phyloP scores from a whole-genome alignment of 768 basidiomycete species.

The Cyathus striatus region DNA sequence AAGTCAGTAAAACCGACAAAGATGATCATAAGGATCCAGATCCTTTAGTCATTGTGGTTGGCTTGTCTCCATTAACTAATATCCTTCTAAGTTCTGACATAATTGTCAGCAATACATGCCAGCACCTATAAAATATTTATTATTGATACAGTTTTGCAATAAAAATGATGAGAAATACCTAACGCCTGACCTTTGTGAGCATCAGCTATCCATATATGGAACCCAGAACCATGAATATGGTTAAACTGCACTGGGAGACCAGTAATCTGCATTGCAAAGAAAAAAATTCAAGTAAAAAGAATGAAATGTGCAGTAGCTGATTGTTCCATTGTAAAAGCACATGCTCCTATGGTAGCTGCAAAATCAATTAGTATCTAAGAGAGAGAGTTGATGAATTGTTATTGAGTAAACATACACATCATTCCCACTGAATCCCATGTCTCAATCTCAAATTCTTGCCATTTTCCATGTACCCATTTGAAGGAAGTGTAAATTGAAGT shows the following conservation, averaged over 20 bases:
- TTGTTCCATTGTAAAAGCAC: conserved; percentile 19
- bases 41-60: conserved; percentile 5
- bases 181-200: too few relatives aligned
- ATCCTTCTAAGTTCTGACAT: too few relatives aligned
- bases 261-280: too few relatives aligned
- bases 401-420: conserved; percentile 17
- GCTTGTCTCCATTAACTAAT: conserved; percentile 7
- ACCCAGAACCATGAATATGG: conserved; percentile 17
- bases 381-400: conserved; percentile 12
- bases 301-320: conserved; percentile 17
- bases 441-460: too few relatives aligned
- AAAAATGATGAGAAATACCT: background rate
- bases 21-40: too few relatives aligned
- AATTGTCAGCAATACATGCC: too few relatives aligned
- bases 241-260: conserved; percentile 11
- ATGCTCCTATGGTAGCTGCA: conserved; percentile 12
- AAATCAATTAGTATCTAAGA: conserved; percentile 2
- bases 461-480: too few relatives aligned
- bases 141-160: background rate
- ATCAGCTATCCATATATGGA: conserved; percentile 15
- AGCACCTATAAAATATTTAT: background rate
- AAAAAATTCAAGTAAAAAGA: conserved; percentile 14
- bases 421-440: conserved; percentile 5
- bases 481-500: too few relatives aligned
- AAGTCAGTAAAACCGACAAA: too few relatives aligned